A percentile compares a stretch with the other conserved stretches of the same genome.
Evolutionary conservation across 768 basidiomycete species (phyloP).

Genomic region (Russula ochroleuca): DNA sequence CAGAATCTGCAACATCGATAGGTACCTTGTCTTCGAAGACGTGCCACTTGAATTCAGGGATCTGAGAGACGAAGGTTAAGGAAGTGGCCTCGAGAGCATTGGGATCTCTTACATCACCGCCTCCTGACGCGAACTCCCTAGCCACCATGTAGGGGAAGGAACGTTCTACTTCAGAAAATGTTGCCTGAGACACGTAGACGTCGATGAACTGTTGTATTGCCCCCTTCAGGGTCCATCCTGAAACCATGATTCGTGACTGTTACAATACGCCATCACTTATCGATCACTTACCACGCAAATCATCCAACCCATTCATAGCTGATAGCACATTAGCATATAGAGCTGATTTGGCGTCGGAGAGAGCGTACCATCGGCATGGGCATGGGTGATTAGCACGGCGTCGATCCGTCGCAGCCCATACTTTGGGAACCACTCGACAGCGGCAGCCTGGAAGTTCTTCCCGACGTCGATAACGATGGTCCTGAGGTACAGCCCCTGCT

Average conservation of each 20-base stretch:
- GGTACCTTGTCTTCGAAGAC: conserved; percentile 65
- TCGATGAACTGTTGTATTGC: conserved; percentile 71
- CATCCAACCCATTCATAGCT: conserved; percentile 90
- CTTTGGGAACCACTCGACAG: conserved; percentile 59
- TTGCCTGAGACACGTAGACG: conserved; percentile 62
- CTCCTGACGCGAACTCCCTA: conserved; percentile 72
- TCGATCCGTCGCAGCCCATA: conserved; percentile 69
- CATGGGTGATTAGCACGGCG: conserved; percentile 78
- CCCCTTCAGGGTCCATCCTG: conserved; percentile 68
- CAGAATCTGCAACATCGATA: conserved; percentile 64
- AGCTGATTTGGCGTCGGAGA: not conserved
- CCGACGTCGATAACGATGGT: conserved; percentile 82
- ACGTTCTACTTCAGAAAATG: conserved; percentile 60
- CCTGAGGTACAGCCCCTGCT: conserved; percentile 36
- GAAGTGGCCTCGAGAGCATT: not conserved
- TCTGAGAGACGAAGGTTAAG: conserved; percentile 39
- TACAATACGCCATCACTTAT: not conserved
- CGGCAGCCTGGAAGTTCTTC: conserved; percentile 69
- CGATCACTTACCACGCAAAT: conserved; percentile 61
- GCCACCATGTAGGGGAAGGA: conserved; percentile 81
- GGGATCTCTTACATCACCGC: conserved; percentile 56
- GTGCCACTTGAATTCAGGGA: conserved; percentile 81
- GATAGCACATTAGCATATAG: not conserved
- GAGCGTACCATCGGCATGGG: conserved; percentile 70
- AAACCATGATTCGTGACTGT: conserved; percentile 7